A percentile compares a stretch with the other conserved stretches of the same genome.
phyloP scores from a whole-genome alignment of 257 asterid species.

The Solanum acaule region DNA sequence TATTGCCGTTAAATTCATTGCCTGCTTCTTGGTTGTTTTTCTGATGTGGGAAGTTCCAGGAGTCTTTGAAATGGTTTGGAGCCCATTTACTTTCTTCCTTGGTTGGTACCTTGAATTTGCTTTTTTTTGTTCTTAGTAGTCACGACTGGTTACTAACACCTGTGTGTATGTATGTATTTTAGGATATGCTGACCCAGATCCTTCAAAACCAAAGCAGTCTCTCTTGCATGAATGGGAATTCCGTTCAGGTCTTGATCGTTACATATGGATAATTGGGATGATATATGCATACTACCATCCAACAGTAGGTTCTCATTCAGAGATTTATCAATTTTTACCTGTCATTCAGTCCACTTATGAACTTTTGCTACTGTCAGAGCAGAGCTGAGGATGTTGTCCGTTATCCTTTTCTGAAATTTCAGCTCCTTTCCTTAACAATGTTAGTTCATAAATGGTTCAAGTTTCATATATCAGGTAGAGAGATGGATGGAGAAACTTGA shows the following conservation, averaged over 20 bases:
- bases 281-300: conserved; percentile 89
- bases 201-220: conserved; percentile 44
- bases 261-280: too few relatives aligned
- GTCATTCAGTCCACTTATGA: neutral
- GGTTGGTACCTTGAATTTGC: conserved; percentile 33
- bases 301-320: conserved; percentile 33
- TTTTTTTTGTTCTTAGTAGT: neutral
- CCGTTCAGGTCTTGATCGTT: conserved; percentile 88
- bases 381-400: neutral
- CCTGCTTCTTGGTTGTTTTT: conserved; percentile 76
- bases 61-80: conserved; percentile 65
- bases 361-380: neutral
- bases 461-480: conserved; percentile 53
- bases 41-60: conserved; percentile 81
- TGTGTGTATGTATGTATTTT: conserved; percentile 9
- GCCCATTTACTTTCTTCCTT: conserved; percentile 69
- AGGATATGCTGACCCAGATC: conserved; percentile 65
- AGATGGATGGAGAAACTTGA: conserved; percentile 93
- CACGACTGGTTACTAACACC: conserved; percentile 3
- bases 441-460: neutral
- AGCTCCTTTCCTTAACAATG: neutral
- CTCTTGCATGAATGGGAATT: conserved; percentile 77
- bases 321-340: neutral
- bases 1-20: conserved; percentile 55
- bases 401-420: neutral